Evolutionary conservation across 352 stramenopile species (phyloP).

Genomic region (Phytophthora pini): DNA sequence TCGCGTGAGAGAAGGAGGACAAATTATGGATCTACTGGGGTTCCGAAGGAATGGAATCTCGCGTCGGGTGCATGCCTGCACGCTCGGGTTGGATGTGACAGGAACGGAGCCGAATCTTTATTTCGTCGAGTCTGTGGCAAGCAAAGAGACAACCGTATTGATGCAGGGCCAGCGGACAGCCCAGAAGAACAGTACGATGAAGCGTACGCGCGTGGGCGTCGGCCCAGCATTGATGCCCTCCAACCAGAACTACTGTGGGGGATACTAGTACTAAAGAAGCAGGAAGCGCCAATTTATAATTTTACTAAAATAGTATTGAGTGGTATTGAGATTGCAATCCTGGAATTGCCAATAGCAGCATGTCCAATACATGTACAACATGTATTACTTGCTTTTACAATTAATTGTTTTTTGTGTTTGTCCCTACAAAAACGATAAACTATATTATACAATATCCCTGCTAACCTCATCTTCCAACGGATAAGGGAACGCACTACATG

Average conservation of each 20-base stretch:
- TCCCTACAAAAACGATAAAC: too few species aligned
- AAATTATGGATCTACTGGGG: constrained; percentile 57
- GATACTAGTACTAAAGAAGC: constrained; percentile 38
- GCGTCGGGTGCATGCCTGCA: constrained; percentile 57
- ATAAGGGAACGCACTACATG: constrained; percentile 1
- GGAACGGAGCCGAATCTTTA: constrained; percentile 54
- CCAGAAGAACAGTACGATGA: constrained; percentile 45
- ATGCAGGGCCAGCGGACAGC: constrained; percentile 35
- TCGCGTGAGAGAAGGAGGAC: constrained; percentile 59
- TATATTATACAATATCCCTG: background rate
- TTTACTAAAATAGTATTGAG: background rate
- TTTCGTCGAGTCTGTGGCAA: constrained; percentile 55
- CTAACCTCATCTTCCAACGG: constrained; percentile 23
- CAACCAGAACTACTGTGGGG: constrained; percentile 62
- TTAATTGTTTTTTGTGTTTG: too few species aligned
- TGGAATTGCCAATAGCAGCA: background rate
- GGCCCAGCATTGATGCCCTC: constrained; percentile 47
- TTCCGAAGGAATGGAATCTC: constrained; percentile 66
- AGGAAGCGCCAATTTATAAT: constrained; percentile 10
- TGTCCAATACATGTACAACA: too few species aligned
- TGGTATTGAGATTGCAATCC: too few species aligned
- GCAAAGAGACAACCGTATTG: constrained; percentile 45
- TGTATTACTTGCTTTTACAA: too few species aligned
- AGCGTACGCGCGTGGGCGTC: constrained; percentile 52
- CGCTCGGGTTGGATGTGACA: constrained; percentile 50